Evolutionary conservation across 2,329 filamentous ascomycete genomes (phyloP).

Genomic region (Pestalotiopsis sp.): DNA sequence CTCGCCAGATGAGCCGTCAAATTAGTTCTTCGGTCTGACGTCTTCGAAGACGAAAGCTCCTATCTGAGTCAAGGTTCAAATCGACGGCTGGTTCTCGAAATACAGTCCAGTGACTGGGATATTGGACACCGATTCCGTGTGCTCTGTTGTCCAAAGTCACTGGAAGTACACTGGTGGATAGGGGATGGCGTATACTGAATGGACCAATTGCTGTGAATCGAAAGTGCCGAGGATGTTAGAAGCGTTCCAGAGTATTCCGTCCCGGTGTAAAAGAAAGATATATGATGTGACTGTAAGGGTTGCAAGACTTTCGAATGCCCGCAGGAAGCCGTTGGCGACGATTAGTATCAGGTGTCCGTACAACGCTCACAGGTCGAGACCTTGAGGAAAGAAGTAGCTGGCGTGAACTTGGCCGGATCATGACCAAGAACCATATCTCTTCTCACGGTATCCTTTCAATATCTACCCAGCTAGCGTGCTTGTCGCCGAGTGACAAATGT

Average conservation of each 20-base stretch:
- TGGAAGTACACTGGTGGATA: background rate
- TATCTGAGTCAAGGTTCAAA: slow-evolving; percentile 5
- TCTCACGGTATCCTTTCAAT: background rate
- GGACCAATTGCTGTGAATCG: background rate
- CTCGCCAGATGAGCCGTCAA: slow-evolving; percentile 1
- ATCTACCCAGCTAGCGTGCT: background rate
- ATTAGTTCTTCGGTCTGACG: slow-evolving; percentile 1
- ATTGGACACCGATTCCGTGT: background rate
- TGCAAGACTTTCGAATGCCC: background rate
- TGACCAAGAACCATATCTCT: background rate
- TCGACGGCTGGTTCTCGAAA: background rate
- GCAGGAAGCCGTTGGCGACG: background rate
- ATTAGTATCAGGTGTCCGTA: background rate
- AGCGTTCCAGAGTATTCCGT: background rate
- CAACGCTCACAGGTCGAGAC: background rate
- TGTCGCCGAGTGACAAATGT: background rate
- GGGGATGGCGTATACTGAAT: slow-evolving; percentile 7
- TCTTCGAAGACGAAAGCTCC: background rate
- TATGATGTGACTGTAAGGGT: slow-evolving; percentile 6
- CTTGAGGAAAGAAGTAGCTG: background rate
- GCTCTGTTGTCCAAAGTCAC: background rate
- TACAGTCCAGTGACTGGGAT: background rate
- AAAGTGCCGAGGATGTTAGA: background rate
- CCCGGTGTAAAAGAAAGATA: background rate
- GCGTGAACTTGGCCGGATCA: slow-evolving; percentile 1